These are phyloP conservation scores for Neopestalotiopsis sp. DNA, from an alignment of 2,329 filamentous ascomycete species.

Conservation along the genomic window DNA sequence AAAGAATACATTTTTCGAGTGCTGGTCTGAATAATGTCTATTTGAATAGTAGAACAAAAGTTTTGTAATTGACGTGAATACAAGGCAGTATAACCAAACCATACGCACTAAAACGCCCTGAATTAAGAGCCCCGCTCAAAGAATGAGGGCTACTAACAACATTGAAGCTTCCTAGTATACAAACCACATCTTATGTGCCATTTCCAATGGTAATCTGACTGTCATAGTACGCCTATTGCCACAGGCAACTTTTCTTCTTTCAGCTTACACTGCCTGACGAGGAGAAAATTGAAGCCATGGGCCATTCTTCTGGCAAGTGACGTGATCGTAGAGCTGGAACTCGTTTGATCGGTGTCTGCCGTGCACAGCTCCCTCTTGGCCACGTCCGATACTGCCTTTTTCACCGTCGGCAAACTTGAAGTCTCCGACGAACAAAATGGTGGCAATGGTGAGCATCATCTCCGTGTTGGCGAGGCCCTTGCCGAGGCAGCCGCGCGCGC, in stretches of 20 bases:
- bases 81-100: neutral
- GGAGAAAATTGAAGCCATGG: conserved; percentile 15
- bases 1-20: no score
- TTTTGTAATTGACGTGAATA: neutral
- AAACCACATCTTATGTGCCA: neutral
- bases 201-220: neutral
- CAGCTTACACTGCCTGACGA: neutral
- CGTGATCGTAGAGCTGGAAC: conserved; percentile 19
- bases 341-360: conserved; percentile 16
- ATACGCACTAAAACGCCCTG: neutral
- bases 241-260: accelerated
- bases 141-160: neutral
- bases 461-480: conserved; percentile 19
- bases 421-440: conserved; percentile 8
- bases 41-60: neutral
- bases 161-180: neutral
- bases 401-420: conserved; percentile 14
- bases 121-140: neutral
- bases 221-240: neutral
- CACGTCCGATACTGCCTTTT: conserved; percentile 10
- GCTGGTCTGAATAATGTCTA: neutral
- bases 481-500: conserved; percentile 9
- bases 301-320: conserved; percentile 19
- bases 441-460: conserved; percentile 15
- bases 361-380: neutral